Evolutionary conservation across 306 rosid species (phyloP).

Genomic region (Adenanthera pavonina): DNA sequence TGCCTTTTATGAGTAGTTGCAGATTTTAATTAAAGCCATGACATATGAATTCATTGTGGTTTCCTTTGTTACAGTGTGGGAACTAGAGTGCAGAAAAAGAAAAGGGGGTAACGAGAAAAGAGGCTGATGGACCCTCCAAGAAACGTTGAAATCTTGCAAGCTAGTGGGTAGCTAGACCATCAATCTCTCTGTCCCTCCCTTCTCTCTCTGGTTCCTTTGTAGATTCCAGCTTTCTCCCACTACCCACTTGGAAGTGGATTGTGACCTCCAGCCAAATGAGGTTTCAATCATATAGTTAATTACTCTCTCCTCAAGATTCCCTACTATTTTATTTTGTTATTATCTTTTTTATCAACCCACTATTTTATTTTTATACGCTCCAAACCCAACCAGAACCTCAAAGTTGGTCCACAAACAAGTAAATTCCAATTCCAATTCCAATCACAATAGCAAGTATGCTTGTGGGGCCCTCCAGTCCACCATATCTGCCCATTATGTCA

Average conservation of each 20-base stretch:
- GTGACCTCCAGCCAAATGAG: conserved; percentile 36
- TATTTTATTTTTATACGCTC: neutral
- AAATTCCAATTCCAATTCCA: conserved; percentile 38
- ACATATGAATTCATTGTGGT: neutral
- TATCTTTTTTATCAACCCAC: too few species aligned
- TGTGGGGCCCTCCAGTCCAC: conserved; percentile 33
- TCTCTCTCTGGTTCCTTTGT: neutral
- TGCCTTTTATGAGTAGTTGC: conserved; percentile 12
- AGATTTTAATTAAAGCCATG: conserved; percentile 8
- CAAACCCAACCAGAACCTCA: conserved; percentile 2
- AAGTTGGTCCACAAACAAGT: conserved; percentile 36
- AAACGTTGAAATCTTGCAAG: conserved; percentile 15
- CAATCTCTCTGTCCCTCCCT: neutral
- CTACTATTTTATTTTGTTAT: neutral
- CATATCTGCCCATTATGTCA: neutral
- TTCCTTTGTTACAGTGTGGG: conserved; percentile 10
- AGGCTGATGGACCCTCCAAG: conserved; percentile 29
- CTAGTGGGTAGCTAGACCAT: conserved; percentile 16
- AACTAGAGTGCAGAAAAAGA: conserved; percentile 11
- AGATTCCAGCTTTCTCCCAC: conserved; percentile 56
- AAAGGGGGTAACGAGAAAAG: neutral
- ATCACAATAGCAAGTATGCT: conserved; percentile 29
- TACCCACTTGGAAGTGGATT: conserved; percentile 27
- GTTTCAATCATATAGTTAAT: conserved; percentile 26
- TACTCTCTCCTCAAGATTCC: conserved; percentile 28